Base-by-base conservation (phyloP, 345 rosid genomes). In the Populus deltoides region DNA sequence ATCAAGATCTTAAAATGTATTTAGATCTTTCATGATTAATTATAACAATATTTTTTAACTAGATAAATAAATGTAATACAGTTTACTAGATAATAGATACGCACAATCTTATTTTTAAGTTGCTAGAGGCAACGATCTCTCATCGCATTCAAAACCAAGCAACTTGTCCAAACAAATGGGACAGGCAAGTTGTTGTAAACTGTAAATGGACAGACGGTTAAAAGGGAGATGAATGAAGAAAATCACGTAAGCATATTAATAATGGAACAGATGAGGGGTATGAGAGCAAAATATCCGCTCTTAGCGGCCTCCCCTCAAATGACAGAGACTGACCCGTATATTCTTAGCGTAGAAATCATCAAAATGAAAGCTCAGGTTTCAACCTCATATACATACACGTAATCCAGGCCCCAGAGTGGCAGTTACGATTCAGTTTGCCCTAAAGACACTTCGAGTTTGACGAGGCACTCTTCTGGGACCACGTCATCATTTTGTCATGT, bases 351-450 rank as follows among this genome's bases (percentile, higher is more conserved):
- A 24, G 86, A 82, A 80, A 87, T 83, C 80, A 87, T 89, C 89
- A 75, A 82, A 77, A 39, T 59, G 89, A 89, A 79, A 85, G 89
- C 80, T 84, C 77, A 10, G 70, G 51, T 49, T 74, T 80, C 65
- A 77, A 70, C 83, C 68, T 4, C 17, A 68, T 39, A 17, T 33
- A 57, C 39, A 4, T 12, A 61, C 45, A 17, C 38, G 4, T 13
- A 13, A 72, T 38, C 71, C 57, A 77, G 49, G 27, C 55, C 57
- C 66, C 51, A 51, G 18, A 65, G 20, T 79, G 89, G 78, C 84
- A 41, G 68, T 71, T 83, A 67, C 77, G 78, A 79, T 73, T 76
- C 74, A 36, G 82, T 66, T 75, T 27, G 39, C 41, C 63, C 63
- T 8, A n/a, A 9, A 57, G 12, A 10, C 13, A n/a, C 63, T n/a